Percentiles rank a stretch among this genome's conserved stretches.
Conservation (phyloP, 2,329 filamentous ascomycete genomes). For the Ceratocystiopsis minuta region DNA sequence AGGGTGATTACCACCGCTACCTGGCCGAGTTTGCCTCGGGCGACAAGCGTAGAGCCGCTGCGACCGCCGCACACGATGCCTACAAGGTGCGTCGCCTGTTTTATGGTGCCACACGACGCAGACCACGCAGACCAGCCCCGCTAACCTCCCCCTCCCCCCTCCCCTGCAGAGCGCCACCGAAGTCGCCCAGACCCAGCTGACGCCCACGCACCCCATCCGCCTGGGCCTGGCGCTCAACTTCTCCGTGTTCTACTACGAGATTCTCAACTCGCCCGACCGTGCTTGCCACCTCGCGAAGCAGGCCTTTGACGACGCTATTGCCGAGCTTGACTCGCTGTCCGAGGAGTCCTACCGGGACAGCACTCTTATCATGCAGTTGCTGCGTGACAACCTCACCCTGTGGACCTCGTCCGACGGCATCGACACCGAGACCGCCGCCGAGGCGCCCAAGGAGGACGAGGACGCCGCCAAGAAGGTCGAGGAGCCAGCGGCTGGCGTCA, state of each 20-base stretch:
- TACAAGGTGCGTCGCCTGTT: conserved; percentile 55
- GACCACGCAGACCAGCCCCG: too few relatives aligned
- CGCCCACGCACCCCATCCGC: conserved; percentile 83
- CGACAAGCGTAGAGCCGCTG: conserved; percentile 87
- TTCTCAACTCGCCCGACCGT: conserved; percentile 94
- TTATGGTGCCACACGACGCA: too few relatives aligned
- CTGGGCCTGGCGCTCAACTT: conserved; percentile 75
- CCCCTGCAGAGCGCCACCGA: conserved; percentile 64
- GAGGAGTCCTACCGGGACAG: conserved; percentile 98
- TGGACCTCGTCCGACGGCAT: conserved; percentile 89
- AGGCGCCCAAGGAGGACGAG: conserved; percentile 37
- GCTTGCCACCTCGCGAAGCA: conserved; percentile 96
- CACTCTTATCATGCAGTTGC: conserved; percentile 97
- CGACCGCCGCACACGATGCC: conserved; percentile 86
- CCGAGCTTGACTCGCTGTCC: conserved; percentile 91
- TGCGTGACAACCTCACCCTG: conserved; percentile 93
- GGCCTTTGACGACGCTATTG: conserved; percentile 91
- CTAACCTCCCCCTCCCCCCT: conserved; percentile 7
- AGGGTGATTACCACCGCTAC: conserved; percentile 99
- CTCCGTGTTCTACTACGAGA: conserved; percentile 43
- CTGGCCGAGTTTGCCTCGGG: conserved; percentile 91
- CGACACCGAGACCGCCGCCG: conserved; percentile 51
- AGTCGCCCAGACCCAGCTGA: conserved; percentile 74
- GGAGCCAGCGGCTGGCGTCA: conserved; percentile 15
- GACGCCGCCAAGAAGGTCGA: conserved; percentile 27